Base-by-base conservation (phyloP, 352 stramenopile genomes). In the Phytopythium boreale region DNA sequence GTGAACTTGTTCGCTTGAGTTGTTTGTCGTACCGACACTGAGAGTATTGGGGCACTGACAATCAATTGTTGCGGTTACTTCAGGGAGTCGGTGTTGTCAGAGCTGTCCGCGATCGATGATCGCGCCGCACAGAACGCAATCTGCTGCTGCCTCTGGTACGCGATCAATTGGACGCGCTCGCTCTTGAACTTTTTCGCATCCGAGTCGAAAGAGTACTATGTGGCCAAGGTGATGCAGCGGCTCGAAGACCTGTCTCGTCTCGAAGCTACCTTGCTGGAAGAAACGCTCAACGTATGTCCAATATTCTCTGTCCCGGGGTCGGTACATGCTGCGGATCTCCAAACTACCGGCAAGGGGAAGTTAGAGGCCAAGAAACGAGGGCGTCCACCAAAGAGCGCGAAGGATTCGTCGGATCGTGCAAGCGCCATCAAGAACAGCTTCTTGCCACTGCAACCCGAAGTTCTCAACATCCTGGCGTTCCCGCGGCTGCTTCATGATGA, bases 151-250 rank as follows among this genome's bases (percentile, higher is more conserved):
- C 59, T 90, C 12, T 90, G 81, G 81, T 69, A 87, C 55, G 64
- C 77, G 8, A 67, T 88, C 46, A 88, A 88, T 29, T 90, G 81
- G 81, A 75, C 84, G n/a, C 79, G 81, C 49, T 68, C 77, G 24
- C 71, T 90, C 22, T 41, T 90, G 26, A 84, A 82, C 22, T 87
- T 84, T 22, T 88, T 87, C 56, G 66, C 72, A 4, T 60, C 46
- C 58, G 72, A 87, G 37, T 63, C 39, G 22, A 63, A 55, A 20
- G 56, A 76, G 3, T 80, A 73, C 29, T 77, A 80, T 27, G 56
- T 60, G 17, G 49, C 12, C 7, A 83, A 77, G 46, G 74, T 85
- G 6, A 51, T 73, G 6, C 59, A 82, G 56, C 79, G 79, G 1
- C 71, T 88, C 17, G 67, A 77, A 50, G 77, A 87, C 37, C 55